Base-by-base conservation (phyloP, 257 asterid genomes). In the Nicotiana tabacum region DNA sequence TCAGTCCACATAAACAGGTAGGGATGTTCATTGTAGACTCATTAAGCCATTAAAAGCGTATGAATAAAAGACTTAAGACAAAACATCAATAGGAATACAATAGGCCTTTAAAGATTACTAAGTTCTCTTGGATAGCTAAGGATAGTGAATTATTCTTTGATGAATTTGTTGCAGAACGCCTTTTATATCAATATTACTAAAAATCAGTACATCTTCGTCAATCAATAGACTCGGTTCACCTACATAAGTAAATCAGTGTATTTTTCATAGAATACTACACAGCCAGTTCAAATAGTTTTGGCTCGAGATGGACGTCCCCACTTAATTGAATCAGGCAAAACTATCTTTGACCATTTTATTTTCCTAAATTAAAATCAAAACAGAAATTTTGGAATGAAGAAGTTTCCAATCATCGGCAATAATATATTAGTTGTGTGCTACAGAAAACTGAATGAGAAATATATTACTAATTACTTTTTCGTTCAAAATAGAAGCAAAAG, bases 371-470 rank as follows among this genome's bases (percentile, higher is more conserved):
- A 5, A 69, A 69, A 69, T 69, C 56, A 39, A n/a, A 37, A 4
- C 18, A 69, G 32, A 37, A 18, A 9, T 0, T 37, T 29, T 69
- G 77, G 77, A 37, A 68, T 9, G 77, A 69, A 69, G 56, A 69
- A 69, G 57, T 69, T 35, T n/a, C 57, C 32, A 69, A 18, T 5
- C 56, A 9, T 37, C 56, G 32, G 18, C 48, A 37, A n/a, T 69
- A 69, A 69, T 37, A 30, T 35, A 37, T 8, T 69, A 9, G 57
- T 37, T 69, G 56, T 37, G 2, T 37, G 56, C 21, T 69, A 69
- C 56, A 68, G 32, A 56, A 69, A 37, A 69, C 57, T 69, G 56
- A 69, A 69, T 69, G 57, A 69, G n/a, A n/a, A 69, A 39, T 69
- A 69, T 56, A 37, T 46, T 27, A 69, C 10, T 27, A 37, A 27